These are phyloP conservation scores for Aulographum hederae DNA, from an alignment of 2,329 filamentous ascomycete species.

Conservation along the genomic window DNA sequence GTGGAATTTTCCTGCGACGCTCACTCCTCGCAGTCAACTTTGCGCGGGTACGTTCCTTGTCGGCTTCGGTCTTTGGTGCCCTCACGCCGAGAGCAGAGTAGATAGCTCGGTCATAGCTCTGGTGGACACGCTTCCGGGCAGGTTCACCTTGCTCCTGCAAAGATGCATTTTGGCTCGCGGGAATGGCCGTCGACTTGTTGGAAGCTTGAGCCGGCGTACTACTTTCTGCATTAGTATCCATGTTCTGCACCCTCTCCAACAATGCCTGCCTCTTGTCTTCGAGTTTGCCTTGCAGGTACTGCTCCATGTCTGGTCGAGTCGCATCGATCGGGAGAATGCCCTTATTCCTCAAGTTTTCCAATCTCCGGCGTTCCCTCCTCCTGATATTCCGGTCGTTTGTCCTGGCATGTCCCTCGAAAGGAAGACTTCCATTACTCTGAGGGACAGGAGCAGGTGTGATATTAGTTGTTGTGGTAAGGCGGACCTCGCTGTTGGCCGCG, in stretches of 20 bases:
- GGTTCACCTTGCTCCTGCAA: slow-evolving; percentile 10
- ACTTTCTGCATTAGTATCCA: neutral
- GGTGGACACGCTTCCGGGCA: slow-evolving; percentile 35
- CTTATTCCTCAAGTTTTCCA: slow-evolving; percentile 33
- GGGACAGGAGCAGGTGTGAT: no score
- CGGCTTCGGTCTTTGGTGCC: slow-evolving; percentile 47
- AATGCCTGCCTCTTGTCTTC: neutral
- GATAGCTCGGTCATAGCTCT: slow-evolving; percentile 47
- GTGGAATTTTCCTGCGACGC: slow-evolving; percentile 15
- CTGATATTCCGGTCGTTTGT: slow-evolving; percentile 37
- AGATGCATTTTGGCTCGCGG: neutral
- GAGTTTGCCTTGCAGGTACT: no score
- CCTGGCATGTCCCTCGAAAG: no score
- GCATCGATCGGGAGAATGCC: slow-evolving; percentile 33
- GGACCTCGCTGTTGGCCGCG: no score
- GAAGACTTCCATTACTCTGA: neutral
- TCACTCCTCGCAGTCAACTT: slow-evolving; percentile 30
- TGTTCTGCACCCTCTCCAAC: neutral
- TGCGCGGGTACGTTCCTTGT: slow-evolving; percentile 43
- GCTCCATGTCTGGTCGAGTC: slow-evolving; percentile 28
- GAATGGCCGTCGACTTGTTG: no score
- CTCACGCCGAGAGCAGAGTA: slow-evolving; percentile 56
- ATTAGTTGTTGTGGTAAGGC: no score
- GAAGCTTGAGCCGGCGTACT: no score
- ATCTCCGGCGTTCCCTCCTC: slow-evolving; percentile 27